phyloP scores from a whole-genome alignment of 495 filamentous ascomycete genomes.

The Xylaria curta region DNA sequence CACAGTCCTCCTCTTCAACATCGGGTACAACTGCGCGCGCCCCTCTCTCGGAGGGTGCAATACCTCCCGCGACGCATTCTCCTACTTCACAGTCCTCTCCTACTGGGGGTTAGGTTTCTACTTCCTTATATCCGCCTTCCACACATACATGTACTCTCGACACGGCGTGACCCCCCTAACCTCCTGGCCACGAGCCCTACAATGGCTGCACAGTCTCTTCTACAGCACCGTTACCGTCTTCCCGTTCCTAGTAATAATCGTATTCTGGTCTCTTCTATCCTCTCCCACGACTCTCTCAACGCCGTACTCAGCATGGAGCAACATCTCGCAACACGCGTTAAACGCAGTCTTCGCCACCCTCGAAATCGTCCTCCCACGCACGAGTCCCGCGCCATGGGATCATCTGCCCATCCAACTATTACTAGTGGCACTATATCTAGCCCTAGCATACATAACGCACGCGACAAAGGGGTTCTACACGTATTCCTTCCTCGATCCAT shows the following conservation, averaged over 20 bases:
- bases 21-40: slow-evolving; percentile 60
- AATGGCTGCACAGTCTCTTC: slow-evolving; percentile 68
- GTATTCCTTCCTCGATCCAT: slow-evolving; percentile 74
- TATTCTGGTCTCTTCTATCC: slow-evolving; percentile 67
- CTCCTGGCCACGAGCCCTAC: slow-evolving; percentile 65
- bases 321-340: slow-evolving; percentile 76
- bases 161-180: slow-evolving; percentile 58
- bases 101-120: slow-evolving; percentile 87
- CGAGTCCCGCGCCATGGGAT: slow-evolving; percentile 61
- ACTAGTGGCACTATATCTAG: slow-evolving; percentile 72
- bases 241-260: slow-evolving; percentile 71
- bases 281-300: slow-evolving; percentile 56
- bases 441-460: slow-evolving; percentile 74
- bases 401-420: slow-evolving; percentile 65
- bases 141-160: slow-evolving; percentile 70
- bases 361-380: slow-evolving; percentile 72
- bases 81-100: slow-evolving; percentile 78
- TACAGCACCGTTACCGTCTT: slow-evolving; percentile 71
- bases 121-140: slow-evolving; percentile 65
- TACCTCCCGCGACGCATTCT: slow-evolving; percentile 61
- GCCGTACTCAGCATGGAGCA: slow-evolving; percentile 66
- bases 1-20: slow-evolving; percentile 70
- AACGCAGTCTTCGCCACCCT: slow-evolving; percentile 74
- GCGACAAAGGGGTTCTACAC: slow-evolving; percentile 74
- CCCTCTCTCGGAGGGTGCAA: slow-evolving; percentile 39